phyloP scores from a whole-genome alignment of 2,329 filamentous ascomycete genomes.

The Westerdykella sp. region DNA sequence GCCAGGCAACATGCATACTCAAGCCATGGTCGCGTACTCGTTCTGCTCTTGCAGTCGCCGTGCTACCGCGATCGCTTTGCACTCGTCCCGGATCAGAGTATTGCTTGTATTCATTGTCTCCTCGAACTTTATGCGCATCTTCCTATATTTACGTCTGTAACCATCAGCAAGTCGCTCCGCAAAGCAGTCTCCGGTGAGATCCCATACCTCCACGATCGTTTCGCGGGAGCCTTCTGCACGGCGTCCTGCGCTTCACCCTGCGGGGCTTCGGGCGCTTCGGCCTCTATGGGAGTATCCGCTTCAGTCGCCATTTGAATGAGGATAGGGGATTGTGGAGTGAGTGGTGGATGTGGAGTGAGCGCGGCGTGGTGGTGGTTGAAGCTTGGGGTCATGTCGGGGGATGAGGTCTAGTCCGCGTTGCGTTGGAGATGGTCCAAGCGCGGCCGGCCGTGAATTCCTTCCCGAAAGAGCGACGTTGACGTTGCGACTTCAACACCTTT shows the following conservation, averaged over 20 bases:
- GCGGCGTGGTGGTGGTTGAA: neutral
- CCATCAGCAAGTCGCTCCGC: constrained; percentile 8
- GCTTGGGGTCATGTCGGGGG: neutral
- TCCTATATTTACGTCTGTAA: constrained; percentile 78
- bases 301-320: neutral
- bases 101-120: constrained; percentile 74
- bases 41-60: constrained; percentile 85
- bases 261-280: neutral
- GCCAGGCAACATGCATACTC: neutral
- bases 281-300: neutral
- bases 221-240: constrained; percentile 25
- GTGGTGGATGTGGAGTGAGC: constrained; percentile 4
- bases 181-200: neutral
- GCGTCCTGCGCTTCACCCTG: constrained; percentile 10
- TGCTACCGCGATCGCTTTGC: constrained; percentile 71
- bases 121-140: constrained; percentile 77
- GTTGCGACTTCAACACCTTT: neutral
- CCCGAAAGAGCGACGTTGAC: constrained; percentile 2
- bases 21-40: constrained; percentile 56
- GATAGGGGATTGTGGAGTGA: neutral
- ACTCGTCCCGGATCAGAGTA: constrained; percentile 72
- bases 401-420: neutral
- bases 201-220: constrained; percentile 35
- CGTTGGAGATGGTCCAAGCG: neutral
- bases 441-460: constrained; percentile 1